Evolutionary conservation across 345 rosid species (phyloP), one percentile per base, ranked within the genome.

Genomic region (Gynandropsis gynandra): DNA sequence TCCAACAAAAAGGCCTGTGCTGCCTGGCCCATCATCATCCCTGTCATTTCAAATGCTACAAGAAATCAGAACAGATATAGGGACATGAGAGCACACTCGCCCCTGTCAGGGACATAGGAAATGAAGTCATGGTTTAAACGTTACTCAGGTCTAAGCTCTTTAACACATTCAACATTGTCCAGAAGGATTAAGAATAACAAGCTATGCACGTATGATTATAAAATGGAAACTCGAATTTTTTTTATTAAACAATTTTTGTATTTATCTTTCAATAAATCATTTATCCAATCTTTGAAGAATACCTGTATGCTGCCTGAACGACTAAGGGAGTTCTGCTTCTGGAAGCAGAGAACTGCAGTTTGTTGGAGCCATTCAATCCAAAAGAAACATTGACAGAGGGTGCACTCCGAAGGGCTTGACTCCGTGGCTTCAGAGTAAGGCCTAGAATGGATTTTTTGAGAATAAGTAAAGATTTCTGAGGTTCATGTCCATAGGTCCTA

Each of bases 251-350:
- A n/a, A n/a, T n/a, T n/a, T n/a, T n/a, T n/a, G n/a, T n/a, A n/a
- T n/a, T n/a, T n/a, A n/a, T n/a, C n/a, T n/a, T n/a, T n/a, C n/a
- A n/a, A 5, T 20, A 16, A 11, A 16, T 20, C 12, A 9, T 48
- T 16, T 35, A 48, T 13, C 47, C 37, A 17, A 49, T 31, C 17
- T 35, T 18, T 24, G 5, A 5, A 24, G 24, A 8, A 18, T 69
- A 80, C 97, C 97, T 80, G 64, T 78, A 71, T 6, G 79, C 67
- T 62, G 97, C 94, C 40, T 72, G 81, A 70, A 85, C 78, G 0
- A 53, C 58, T 50, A 81, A 65, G 18, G 76, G 32, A 55, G 65
- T 80, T 67, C 67, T 73, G 47, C 62, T 76, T 63, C 70, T 69
- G 20, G 80, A 72, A 56, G 72, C 58, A 42, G 77, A 52, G 43